These are phyloP conservation scores for Fusarium circinatum DNA, from an alignment of 2,329 filamentous ascomycete genomes.

Conservation along the genomic window DNA sequence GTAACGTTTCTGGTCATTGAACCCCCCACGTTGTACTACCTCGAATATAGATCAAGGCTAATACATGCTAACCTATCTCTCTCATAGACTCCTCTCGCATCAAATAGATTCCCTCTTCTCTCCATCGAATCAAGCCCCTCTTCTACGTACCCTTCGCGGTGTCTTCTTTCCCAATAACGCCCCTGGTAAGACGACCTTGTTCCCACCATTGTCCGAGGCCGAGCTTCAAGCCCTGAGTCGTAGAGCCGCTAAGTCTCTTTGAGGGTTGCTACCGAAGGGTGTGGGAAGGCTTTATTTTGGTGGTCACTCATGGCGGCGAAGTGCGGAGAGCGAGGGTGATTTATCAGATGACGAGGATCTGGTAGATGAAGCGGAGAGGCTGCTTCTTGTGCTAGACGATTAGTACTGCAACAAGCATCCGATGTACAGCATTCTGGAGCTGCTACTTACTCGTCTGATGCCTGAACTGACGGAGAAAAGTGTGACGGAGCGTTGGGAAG, in stretches of 20 bases:
- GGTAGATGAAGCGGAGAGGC: constrained; percentile 68
- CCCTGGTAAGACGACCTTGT: constrained; percentile 71
- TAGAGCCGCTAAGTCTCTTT: constrained; percentile 71
- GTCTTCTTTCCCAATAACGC: constrained; percentile 89
- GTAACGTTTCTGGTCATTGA: constrained; percentile 28
- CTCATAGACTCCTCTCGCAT: constrained; percentile 67
- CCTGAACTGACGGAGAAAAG: constrained; percentile 83
- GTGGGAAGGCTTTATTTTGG: constrained; percentile 64
- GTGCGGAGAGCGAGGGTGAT: constrained; percentile 34
- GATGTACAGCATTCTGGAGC: constrained; percentile 82
- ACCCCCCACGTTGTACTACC: constrained; percentile 28
- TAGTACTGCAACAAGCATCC: constrained; percentile 93
- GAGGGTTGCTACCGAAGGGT: constrained; percentile 58
- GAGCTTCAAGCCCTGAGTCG: constrained; percentile 70
- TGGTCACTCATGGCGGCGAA: constrained; percentile 47
- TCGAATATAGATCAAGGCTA: constrained; percentile 27
- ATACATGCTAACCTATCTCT: constrained; percentile 39
- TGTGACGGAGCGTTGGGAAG: constrained; percentile 77
- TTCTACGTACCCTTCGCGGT: constrained; percentile 77
- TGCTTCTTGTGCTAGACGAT: constrained; percentile 82
- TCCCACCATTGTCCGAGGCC: constrained; percentile 68
- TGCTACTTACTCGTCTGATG: constrained; percentile 82
- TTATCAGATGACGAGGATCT: constrained; percentile 53
- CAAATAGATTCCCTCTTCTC: constrained; percentile 68
- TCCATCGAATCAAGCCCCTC: constrained; percentile 70